A percentile compares a stretch with the other conserved stretches of the same genome.
Conservation (phyloP, 2,329 filamentous ascomycete species). For the Thielaviopsis ethacetica region DNA sequence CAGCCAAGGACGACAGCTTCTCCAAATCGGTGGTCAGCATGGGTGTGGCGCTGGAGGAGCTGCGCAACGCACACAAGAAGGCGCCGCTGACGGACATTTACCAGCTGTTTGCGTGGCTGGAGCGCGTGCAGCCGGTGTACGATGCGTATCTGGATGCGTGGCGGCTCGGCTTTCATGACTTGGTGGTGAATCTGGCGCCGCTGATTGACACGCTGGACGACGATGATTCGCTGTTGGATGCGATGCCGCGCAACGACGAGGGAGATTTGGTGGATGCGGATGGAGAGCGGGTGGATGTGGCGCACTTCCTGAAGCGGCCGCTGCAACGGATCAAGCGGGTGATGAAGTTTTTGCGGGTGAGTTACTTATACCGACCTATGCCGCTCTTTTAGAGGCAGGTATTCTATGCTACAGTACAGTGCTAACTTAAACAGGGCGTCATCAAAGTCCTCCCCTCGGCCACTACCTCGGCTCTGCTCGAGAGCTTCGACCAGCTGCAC, state of each 20-base stretch:
- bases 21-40: conserved; percentile 86
- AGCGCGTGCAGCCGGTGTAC: conserved; percentile 63
- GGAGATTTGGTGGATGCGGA: conserved; percentile 55
- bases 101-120: conserved; percentile 64
- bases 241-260: conserved; percentile 43
- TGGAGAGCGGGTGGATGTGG: conserved; percentile 85
- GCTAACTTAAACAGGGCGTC: conserved; percentile 27
- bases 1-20: conserved; percentile 29
- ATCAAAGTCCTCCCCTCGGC: conserved; percentile 37
- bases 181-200: conserved; percentile 82
- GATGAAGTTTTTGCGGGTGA: conserved; percentile 62
- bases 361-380: conserved; percentile 1
- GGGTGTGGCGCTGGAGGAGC: conserved; percentile 74
- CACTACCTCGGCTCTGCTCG: conserved; percentile 24
- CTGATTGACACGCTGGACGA: conserved; percentile 37
- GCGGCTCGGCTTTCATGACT: conserved; percentile 85
- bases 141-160: conserved; percentile 73
- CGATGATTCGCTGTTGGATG: conserved; percentile 41
- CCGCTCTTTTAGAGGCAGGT: too few species aligned
- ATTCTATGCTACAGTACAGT: neutral
- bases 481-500: conserved; percentile 54
- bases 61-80: conserved; percentile 64
- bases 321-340: conserved; percentile 79
- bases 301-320: conserved; percentile 78
- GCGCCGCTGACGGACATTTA: conserved; percentile 60